A percentile compares a stretch with the other conserved stretches of the same genome.
Conservation (phyloP, 352 stramenopile genomes). For the Globisporangium megalacanthum region DNA sequence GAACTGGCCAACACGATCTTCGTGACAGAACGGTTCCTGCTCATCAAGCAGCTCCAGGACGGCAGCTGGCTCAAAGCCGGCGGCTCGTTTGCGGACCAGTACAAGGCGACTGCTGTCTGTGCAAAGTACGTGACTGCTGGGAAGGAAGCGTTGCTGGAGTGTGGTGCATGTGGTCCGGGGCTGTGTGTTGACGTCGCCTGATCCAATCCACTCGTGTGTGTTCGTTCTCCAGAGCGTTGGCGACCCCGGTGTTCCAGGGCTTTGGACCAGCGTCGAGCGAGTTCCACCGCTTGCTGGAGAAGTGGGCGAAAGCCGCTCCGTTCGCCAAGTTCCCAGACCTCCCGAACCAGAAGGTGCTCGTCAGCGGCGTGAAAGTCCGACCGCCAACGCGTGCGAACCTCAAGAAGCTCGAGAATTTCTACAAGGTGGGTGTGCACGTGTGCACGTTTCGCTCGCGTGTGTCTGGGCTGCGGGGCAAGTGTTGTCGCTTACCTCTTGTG, state of each 20-base stretch:
- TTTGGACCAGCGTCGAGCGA: constrained; percentile 52
- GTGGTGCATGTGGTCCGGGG: too few relatives aligned
- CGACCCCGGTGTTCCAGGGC: constrained; percentile 45
- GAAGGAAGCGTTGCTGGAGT: too few relatives aligned
- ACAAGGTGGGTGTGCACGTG: constrained; percentile 36
- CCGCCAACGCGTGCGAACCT: constrained; percentile 31
- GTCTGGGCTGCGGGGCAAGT: background rate
- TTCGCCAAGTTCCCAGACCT: constrained; percentile 18
- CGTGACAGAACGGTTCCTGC: constrained; percentile 56
- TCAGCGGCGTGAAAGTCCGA: constrained; percentile 40
- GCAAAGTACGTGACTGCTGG: constrained; percentile 50
- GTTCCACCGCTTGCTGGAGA: constrained; percentile 57
- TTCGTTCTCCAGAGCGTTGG: constrained; percentile 36
- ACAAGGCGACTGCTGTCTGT: constrained; percentile 77
- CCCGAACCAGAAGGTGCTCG: constrained; percentile 49
- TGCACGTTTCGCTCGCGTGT: background rate
- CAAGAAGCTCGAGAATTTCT: constrained; percentile 64
- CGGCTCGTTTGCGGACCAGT: constrained; percentile 55
- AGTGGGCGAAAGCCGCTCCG: constrained; percentile 44
- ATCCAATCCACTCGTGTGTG: background rate
- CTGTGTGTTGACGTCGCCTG: background rate
- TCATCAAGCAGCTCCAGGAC: constrained; percentile 61
- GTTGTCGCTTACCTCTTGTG: background rate
- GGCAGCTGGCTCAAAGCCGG: constrained; percentile 68
- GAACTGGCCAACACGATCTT: constrained; percentile 41